Percentiles rank a stretch among this genome's conserved stretches.
Evolutionary conservation across 441 rosid genomes (phyloP).

Genomic region (Viola pubescens): DNA sequence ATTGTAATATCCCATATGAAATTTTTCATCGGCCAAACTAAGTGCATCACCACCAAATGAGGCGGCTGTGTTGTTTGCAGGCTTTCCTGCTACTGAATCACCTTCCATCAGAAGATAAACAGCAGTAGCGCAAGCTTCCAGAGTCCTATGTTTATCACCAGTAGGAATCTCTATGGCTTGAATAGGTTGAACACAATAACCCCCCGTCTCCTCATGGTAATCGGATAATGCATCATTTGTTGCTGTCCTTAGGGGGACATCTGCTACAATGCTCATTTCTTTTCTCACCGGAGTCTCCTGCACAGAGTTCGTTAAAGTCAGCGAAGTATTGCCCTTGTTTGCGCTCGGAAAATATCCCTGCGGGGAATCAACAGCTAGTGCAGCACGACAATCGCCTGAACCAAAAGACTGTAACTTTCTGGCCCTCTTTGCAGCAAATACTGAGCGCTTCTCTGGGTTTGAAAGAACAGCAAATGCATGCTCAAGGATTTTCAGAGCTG

Average conservation of each 20-base stretch:
- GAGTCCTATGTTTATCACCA: neutral
- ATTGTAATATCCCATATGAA: neutral
- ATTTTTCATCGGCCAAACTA: too few relatives aligned
- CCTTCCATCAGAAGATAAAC: neutral
- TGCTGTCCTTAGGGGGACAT: too few relatives aligned
- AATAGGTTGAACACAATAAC: neutral
- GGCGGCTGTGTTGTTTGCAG: neutral
- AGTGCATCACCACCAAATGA: neutral
- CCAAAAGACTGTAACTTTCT: constrained; percentile 2
- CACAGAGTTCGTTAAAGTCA: too few relatives aligned
- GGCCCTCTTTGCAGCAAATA: neutral
- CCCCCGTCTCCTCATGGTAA: neutral
- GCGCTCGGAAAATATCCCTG: too few relatives aligned
- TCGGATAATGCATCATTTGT: too few relatives aligned
- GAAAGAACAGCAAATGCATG: constrained; percentile 8
- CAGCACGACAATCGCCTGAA: neutral
- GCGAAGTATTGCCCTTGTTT: too few relatives aligned
- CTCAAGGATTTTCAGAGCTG: neutral
- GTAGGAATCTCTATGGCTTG: neutral
- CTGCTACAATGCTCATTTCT: too few relatives aligned
- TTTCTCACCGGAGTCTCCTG: too few relatives aligned
- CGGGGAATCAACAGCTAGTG: too few relatives aligned
- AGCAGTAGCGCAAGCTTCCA: neutral
- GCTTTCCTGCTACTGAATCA: neutral
- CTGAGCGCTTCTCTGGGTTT: neutral